Evolutionary conservation across 2,329 filamentous ascomycete genomes (phyloP), one percentile per base, ranked within the genome.

Genomic region (Grosmannia huntii): DNA sequence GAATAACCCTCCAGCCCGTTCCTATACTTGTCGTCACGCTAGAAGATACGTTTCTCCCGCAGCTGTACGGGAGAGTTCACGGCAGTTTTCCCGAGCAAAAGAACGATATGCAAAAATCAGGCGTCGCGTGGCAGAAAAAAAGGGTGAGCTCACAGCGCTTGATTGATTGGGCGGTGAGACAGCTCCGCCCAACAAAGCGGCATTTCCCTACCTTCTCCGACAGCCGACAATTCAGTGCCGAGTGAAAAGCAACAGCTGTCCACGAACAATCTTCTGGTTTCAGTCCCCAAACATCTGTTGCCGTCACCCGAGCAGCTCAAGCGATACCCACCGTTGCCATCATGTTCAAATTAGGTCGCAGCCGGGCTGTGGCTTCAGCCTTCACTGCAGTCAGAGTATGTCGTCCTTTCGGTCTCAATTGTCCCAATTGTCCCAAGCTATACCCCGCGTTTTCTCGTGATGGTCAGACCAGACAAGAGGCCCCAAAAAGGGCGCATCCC

Each of bases 321-420:
- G 23, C 38, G 9, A 25, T 21, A 31, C 12, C 36, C 19, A 55
- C 25, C 27, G 44, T 49, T 28, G 53, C 36, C 72, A 81, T 68
- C 68, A 96, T 96, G 90, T 95, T 90, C 80, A 94, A 86, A 76
- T 77, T 95, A 72, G 86, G 86, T 72, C 86, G 90, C 77, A 87
- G 83, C 76, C 83, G 87, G 75, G 86, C 87, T 72, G 77, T 92
- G 76, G 84, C 87, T 72, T 84, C 87, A 76, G 87, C 87, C 74
- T 74, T 95, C 73, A 85, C 84, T 75, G 83, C 86, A 72, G 82
- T 83, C 73, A 86, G 84, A 79, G 90, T 91, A 44, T 21, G 21
- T 23, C n/a, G 36, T 21, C 41, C 19, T 25, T 12, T 11, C 80
- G 74, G 55, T 57, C 53, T 11, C 58, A 21, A 38, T 2, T 7